A percentile compares a stretch with the other conserved stretches of the same genome.
Conservation (phyloP, 139 green algal species). For the Choricystis sp. region DNA sequence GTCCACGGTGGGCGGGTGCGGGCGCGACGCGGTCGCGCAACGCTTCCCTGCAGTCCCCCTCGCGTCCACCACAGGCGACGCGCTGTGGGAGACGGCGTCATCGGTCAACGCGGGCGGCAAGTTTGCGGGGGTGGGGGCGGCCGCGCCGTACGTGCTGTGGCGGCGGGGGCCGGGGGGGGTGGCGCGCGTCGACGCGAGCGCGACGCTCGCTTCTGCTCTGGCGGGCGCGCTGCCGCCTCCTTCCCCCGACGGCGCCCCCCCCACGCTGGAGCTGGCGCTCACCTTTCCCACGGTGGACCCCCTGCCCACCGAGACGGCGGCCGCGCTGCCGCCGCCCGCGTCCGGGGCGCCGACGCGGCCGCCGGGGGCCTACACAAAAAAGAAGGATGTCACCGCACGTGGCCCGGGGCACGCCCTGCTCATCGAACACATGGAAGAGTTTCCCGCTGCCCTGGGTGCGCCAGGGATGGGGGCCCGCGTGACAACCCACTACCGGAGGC, state of each 20-base stretch:
- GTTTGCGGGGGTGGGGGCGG: background rate
- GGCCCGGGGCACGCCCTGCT: slow-evolving; percentile 46
- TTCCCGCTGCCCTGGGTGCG: slow-evolving; percentile 45
- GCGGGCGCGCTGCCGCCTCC: background rate
- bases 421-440: slow-evolving; percentile 66
- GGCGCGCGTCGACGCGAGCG: background rate
- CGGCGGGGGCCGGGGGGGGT: background rate
- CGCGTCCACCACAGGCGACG: background rate
- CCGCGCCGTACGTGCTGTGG: background rate
- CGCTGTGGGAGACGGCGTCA: background rate
- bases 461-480: slow-evolving; percentile 62
- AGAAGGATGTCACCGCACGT: slow-evolving; percentile 28
- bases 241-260: background rate
- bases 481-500: slow-evolving; percentile 54
- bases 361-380: slow-evolving; percentile 21
- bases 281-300: slow-evolving; percentile 7
- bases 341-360: slow-evolving; percentile 9
- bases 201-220: background rate
- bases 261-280: slow-evolving; percentile 6
- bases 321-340: background rate
- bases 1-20: background rate
- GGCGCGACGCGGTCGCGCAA: background rate
- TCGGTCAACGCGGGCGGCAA: background rate
- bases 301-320: background rate
- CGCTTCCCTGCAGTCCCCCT: background rate